Percentiles rank a stretch among this genome's conserved stretches.
Conservation (phyloP, 257 asterid species). For the Solanum rostratum region DNA sequence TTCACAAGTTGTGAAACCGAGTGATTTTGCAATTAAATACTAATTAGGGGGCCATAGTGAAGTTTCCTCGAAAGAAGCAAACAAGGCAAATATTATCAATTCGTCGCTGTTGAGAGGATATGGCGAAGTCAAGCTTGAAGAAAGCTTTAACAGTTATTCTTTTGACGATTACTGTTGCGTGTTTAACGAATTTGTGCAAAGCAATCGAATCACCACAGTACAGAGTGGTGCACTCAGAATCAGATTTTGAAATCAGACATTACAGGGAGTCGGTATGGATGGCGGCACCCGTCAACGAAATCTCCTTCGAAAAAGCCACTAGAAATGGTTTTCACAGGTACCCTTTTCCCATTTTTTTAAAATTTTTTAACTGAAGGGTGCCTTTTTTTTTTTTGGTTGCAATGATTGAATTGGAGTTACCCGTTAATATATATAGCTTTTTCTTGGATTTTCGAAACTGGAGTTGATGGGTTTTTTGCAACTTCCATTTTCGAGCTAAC, state of each 20-base stretch:
- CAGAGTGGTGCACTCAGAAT: constrained; percentile 61
- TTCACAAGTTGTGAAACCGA: not conserved
- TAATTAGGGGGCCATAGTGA: not conserved
- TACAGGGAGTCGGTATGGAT: constrained; percentile 69
- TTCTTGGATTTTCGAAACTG: not conserved
- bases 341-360: not conserved
- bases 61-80: not conserved
- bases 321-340: constrained; percentile 75
- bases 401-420: not conserved
- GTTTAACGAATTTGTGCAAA: not conserved
- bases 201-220: constrained; percentile 59
- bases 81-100: not conserved
- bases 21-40: not conserved
- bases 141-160: not conserved
- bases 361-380: not conserved
- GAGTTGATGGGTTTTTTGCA: not conserved
- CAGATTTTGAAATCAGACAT: constrained; percentile 71
- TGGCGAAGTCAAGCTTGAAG: not conserved
- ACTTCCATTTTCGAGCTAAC: not conserved
- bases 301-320: constrained; percentile 63
- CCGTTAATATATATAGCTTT: not conserved
- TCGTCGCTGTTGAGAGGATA: not conserved
- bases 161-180: not conserved
- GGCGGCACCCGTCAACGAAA: constrained; percentile 46
- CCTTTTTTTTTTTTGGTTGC: not conserved